A percentile compares a stretch with the other conserved stretches of the same genome.
phyloP scores from a whole-genome alignment of 495 filamentous ascomycete genomes.

The Hyphodiscus hymeniophilus region DNA sequence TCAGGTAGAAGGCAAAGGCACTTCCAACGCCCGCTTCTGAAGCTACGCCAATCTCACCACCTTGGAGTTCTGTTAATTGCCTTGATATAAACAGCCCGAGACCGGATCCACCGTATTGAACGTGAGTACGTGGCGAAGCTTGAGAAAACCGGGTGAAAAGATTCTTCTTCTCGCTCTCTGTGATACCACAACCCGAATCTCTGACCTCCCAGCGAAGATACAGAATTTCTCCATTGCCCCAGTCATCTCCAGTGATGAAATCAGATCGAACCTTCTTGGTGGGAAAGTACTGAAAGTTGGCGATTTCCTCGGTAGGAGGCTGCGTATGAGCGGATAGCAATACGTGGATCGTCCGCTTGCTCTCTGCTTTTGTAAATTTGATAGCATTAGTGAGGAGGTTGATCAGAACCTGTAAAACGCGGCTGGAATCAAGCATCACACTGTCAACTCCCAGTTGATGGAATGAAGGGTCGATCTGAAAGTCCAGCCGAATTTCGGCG shows the following conservation, averaged over 20 bases:
- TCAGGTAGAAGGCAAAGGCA: slow-evolving; percentile 74
- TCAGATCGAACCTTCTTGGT: slow-evolving; percentile 38
- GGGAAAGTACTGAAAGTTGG: slow-evolving; percentile 43
- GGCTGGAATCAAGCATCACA: slow-evolving; percentile 68
- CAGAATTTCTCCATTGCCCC: slow-evolving; percentile 44
- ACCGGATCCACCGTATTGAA: slow-evolving; percentile 75
- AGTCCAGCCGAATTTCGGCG: slow-evolving; percentile 57
- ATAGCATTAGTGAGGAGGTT: slow-evolving; percentile 73
- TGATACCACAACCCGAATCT: slow-evolving; percentile 53
- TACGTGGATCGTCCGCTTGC: slow-evolving; percentile 53
- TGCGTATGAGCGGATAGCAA: slow-evolving; percentile 51
- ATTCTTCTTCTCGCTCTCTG: slow-evolving; percentile 43
- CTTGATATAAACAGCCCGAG: slow-evolving; percentile 77
- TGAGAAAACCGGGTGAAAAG: slow-evolving; percentile 56
- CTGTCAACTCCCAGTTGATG: slow-evolving; percentile 54
- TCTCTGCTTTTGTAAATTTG: slow-evolving; percentile 60
- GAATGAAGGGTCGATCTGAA: slow-evolving; percentile 57
- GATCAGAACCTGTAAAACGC: slow-evolving; percentile 69
- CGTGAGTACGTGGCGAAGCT: slow-evolving; percentile 61
- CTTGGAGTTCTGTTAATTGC: slow-evolving; percentile 71
- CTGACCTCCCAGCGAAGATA: slow-evolving; percentile 50
- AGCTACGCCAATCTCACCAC: slow-evolving; percentile 75
- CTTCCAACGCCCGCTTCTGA: slow-evolving; percentile 64
- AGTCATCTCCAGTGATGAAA: slow-evolving; percentile 45
- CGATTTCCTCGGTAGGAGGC: slow-evolving; percentile 24